Conservation (phyloP, 164 flowering plant genomes). For the Umbilicus rupestris region DNA sequence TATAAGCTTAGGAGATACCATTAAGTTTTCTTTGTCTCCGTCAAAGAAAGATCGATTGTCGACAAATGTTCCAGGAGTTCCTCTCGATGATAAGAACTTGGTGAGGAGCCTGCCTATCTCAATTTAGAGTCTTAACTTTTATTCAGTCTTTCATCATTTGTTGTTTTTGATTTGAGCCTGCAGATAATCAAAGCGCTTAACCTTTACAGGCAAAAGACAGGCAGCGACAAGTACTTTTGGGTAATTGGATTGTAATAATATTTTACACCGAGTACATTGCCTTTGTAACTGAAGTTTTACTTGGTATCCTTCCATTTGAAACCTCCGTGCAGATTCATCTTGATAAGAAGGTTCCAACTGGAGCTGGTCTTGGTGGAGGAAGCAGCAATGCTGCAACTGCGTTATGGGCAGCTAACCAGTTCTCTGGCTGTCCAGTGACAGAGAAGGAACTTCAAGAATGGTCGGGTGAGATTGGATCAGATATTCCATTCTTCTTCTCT, state of each 20-base stretch:
- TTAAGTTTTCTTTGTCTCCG: constrained; percentile 81
- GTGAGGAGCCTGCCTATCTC: constrained; percentile 21
- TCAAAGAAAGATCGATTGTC: constrained; percentile 73
- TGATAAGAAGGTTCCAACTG: constrained; percentile 91
- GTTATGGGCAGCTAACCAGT: constrained; percentile 97
- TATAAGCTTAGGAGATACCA: constrained; percentile 81
- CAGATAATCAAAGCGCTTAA: constrained; percentile 94
- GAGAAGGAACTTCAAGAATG: constrained; percentile 95
- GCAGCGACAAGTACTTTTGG: constrained; percentile 72
- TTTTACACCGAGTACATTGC: neutral
- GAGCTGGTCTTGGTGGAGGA: constrained; percentile 99
- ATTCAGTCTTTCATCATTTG: neutral
- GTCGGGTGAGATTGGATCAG: constrained; percentile 97
- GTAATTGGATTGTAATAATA: constrained; percentile 18
- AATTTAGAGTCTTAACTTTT: neutral
- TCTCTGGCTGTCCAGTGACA: constrained; percentile 58
- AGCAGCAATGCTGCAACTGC: constrained; percentile 99
- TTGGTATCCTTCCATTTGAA: neutral
- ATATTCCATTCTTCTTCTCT: constrained; percentile 94
- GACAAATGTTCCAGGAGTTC: constrained; percentile 80
- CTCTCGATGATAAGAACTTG: constrained; percentile 81
- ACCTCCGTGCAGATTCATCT: constrained; percentile 67
- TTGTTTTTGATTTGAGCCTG: constrained; percentile 12
- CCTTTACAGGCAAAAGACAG: constrained; percentile 82
- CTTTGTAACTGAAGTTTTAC: neutral